Percentiles rank a stretch among this genome's conserved stretches.
phyloP scores from a whole-genome alignment of 495 filamentous ascomycete genomes.

The Penicillium paxilli region DNA sequence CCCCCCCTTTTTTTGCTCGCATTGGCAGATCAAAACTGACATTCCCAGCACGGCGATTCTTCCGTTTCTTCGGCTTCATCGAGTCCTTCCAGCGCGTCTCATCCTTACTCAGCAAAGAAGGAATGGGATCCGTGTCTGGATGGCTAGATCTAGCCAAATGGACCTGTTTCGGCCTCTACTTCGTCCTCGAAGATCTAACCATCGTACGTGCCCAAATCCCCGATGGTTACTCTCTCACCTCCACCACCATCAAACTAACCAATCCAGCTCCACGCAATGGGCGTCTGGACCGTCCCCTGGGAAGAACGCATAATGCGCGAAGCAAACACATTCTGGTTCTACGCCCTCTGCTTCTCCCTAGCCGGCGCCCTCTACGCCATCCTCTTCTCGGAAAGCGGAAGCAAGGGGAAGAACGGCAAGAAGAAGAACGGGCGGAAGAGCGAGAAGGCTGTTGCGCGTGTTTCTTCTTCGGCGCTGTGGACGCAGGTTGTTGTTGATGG shows the following conservation, averaged over 20 bases:
- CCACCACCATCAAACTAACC: not conserved
- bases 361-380: conserved; percentile 23
- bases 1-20: not conserved
- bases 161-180: conserved; percentile 41
- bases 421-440: conserved; percentile 11
- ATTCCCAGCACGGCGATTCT: conserved; percentile 48
- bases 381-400: conserved; percentile 11
- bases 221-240: not conserved
- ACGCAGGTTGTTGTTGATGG: conserved; percentile 50
- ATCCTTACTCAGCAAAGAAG: conserved; percentile 20
- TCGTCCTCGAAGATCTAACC: conserved; percentile 41
- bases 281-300: conserved; percentile 38
- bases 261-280: conserved; percentile 46
- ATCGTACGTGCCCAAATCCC: conserved; percentile 28
- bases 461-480: conserved; percentile 14
- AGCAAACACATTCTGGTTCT: conserved; percentile 66
- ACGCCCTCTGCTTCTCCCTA: conserved; percentile 45
- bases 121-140: conserved; percentile 16
- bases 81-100: conserved; percentile 56
- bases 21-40: not conserved
- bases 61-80: conserved; percentile 64
- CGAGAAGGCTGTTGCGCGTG: not conserved
- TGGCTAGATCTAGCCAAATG: conserved; percentile 35
- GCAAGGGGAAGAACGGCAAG: conserved; percentile 2
- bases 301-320: conserved; percentile 41